A percentile compares a stretch with the other conserved stretches of the same genome.
Evolutionary conservation across 2,329 filamentous ascomycete genomes (phyloP).

Genomic region (Fusarium begoniae): DNA sequence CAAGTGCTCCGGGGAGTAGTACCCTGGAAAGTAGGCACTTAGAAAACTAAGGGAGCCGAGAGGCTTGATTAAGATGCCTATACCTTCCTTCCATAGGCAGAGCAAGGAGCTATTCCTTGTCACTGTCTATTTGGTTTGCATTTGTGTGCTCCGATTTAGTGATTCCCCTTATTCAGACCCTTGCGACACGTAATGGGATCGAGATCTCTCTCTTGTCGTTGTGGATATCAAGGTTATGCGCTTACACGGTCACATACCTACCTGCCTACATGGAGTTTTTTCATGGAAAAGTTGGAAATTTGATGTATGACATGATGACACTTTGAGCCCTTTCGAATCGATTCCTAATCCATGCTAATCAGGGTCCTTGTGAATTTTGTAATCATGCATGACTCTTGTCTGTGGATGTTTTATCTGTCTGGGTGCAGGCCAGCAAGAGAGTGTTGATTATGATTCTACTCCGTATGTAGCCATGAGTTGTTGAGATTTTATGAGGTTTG

Average conservation of each 20-base stretch:
- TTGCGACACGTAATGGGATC: conserved; percentile 24
- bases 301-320: conserved; percentile 10
- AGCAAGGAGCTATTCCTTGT: conserved; percentile 10
- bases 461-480: neutral
- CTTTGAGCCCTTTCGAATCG: neutral
- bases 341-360: conserved; percentile 7
- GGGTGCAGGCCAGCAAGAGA: neutral
- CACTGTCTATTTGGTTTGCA: conserved; percentile 4
- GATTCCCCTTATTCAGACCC: conserved; percentile 6
- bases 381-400: neutral
- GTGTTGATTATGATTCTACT: neutral
- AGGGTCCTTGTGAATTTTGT: conserved; percentile 6
- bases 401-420: neutral
- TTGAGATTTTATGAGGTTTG: neutral
- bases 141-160: neutral
- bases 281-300: conserved; percentile 21
- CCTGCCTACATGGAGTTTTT: conserved; percentile 13
- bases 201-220: conserved; percentile 16
- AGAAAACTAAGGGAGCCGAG: neutral
- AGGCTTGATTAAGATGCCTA: conserved; percentile 5
- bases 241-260: conserved; percentile 3
- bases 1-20: conserved; percentile 22
- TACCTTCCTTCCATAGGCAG: neutral
- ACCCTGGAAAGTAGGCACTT: neutral
- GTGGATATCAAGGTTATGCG: conserved; percentile 28